Conservation (phyloP, 768 basidiomycete species). For the Butyriboletus loyo region DNA sequence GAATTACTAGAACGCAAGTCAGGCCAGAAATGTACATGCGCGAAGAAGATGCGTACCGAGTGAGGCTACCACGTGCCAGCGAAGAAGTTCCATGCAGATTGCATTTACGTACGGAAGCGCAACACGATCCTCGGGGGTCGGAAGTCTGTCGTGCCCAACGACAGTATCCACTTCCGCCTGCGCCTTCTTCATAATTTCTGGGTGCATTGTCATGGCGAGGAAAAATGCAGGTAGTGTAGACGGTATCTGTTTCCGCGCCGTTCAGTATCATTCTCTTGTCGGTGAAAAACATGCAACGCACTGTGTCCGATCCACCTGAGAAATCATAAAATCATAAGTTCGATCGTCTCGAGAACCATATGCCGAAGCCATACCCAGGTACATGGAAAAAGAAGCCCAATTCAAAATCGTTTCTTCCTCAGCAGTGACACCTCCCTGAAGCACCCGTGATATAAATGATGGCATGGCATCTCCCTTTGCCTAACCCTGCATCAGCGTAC, state of each 20-base stretch:
- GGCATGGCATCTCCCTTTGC: slow-evolving; percentile 6
- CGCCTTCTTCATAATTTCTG: too few species aligned
- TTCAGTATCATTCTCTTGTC: background rate
- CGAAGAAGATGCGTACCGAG: background rate
- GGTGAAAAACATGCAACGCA: slow-evolving; percentile 20
- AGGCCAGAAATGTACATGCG: background rate
- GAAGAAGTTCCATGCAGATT: slow-evolving; percentile 12
- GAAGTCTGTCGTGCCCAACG: too few species aligned
- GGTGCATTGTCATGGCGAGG: slow-evolving; percentile 16
- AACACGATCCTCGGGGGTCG: too few species aligned
- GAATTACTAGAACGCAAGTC: background rate
- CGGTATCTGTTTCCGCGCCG: slow-evolving; percentile 11
- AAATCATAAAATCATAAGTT: background rate
- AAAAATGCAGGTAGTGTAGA: slow-evolving; percentile 11
- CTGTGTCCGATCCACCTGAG: slow-evolving; percentile 28
- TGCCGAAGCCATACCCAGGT: too few species aligned
- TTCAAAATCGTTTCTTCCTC: slow-evolving; percentile 12
- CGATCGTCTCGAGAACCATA: background rate
- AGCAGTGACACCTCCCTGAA: slow-evolving; percentile 1
- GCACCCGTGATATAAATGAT: slow-evolving; percentile 14
- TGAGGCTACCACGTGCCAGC: background rate
- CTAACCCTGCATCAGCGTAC: background rate
- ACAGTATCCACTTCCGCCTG: too few species aligned
- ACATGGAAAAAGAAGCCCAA: slow-evolving; percentile 13
- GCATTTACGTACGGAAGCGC: too few species aligned